phyloP scores from a whole-genome alignment of 2,329 filamentous ascomycete species.

The Penicillium crustosum region DNA sequence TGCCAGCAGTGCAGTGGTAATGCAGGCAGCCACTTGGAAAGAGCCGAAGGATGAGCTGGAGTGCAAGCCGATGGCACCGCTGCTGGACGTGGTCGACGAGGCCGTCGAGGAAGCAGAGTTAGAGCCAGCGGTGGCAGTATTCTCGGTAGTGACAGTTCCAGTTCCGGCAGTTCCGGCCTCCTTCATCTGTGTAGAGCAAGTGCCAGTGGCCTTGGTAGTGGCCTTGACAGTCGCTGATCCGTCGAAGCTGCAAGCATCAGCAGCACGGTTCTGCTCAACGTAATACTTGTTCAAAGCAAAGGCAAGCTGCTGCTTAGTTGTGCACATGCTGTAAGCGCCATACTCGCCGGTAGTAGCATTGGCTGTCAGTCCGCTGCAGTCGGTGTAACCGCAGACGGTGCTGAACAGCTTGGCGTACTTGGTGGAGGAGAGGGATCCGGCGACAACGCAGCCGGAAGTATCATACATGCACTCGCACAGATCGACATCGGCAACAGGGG shows the following conservation, averaged over 20 bases:
- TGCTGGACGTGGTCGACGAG: slow-evolving; percentile 23
- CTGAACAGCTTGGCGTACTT: slow-evolving; percentile 60
- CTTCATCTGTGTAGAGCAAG: slow-evolving; percentile 40
- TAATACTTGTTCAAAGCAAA: slow-evolving; percentile 49
- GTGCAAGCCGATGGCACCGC: slow-evolving; percentile 24
- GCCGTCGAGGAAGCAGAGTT: slow-evolving; percentile 17
- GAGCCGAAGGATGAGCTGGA: slow-evolving; percentile 33
- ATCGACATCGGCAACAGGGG: slow-evolving; percentile 72
- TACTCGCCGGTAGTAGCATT: slow-evolving; percentile 45
- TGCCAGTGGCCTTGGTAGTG: slow-evolving; percentile 36
- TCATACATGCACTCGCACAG: slow-evolving; percentile 83
- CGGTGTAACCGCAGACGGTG: slow-evolving; percentile 42
- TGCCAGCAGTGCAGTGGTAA: slow-evolving; percentile 36
- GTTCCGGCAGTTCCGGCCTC: slow-evolving; percentile 43
- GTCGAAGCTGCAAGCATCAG: slow-evolving; percentile 44
- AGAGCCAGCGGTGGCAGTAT: slow-evolving; percentile 25
- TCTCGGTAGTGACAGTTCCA: slow-evolving; percentile 41
- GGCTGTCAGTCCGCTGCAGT: slow-evolving; percentile 41
- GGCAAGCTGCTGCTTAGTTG: slow-evolving; percentile 43
- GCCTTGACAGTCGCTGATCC: slow-evolving; percentile 43
- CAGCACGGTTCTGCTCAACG: slow-evolving; percentile 36
- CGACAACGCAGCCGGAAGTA: slow-evolving; percentile 67
- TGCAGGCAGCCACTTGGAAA: slow-evolving; percentile 37
- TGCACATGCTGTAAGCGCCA: slow-evolving; percentile 51
- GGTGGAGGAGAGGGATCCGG: slow-evolving; percentile 34